Base-by-base conservation (phyloP, 139 green algal species). In the Volvox africanus region DNA sequence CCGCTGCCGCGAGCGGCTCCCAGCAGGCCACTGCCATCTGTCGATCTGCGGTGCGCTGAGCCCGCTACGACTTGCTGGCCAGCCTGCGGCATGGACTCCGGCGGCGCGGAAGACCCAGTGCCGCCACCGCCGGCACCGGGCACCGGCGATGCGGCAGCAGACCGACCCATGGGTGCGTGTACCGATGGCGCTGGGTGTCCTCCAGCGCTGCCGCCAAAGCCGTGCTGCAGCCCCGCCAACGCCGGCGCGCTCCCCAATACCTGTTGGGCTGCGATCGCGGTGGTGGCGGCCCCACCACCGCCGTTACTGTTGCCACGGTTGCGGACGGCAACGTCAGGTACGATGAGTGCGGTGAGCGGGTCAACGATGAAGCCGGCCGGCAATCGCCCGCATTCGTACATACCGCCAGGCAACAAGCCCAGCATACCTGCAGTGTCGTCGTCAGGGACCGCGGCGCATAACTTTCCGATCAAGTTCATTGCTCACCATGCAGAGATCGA, bases 321-420 rank as follows among this genome's bases (percentile, higher is more conserved):
- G 71, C 86, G 22, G 65, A 22, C 79, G 69, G 13, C 80, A 30
- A 32, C 82, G 16, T 55, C 55, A 11, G 55, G 73, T 28, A 78
- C 55, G 32, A 90, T 90, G 20, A 83, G 32, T 19, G 35, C 32
- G 16, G 55, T 83, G 32, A 33, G 11, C 3, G 86, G 55, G 55
- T 90, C 86, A 3, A 83, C 30, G 19, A 55, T 17, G 75, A 85
- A 90, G 32, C 86, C 86, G 0, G 75, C 30, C 0, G 86, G 86
- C 75, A 90, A 73, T 18, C 75, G 55, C 22, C 86, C 86, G 55
- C 86, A 90, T 26, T 90, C 86, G 75, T 85, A 84, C 75, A 90
- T 62, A 24, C 86, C 86, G 73, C 86, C 86, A 2, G 86, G 86
- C 32, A 90, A 18, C 65, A 76, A 11, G n/a, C 13, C 55, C 73